Conservation (phyloP, 441 rosid genomes). For the Codiaeum variegatum region DNA sequence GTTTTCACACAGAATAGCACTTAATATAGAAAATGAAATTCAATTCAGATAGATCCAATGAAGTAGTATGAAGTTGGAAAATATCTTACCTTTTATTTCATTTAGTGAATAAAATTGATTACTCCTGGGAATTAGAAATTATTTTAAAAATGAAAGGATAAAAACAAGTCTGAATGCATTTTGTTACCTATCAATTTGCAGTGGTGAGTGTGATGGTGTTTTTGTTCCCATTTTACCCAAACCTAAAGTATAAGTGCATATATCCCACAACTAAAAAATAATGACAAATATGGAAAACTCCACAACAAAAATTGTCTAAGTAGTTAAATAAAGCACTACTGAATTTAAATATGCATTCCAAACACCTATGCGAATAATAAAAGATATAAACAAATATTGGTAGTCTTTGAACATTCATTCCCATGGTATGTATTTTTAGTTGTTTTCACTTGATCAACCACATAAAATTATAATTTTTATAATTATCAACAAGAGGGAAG, state of each 20-base stretch:
- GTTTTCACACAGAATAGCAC: neutral
- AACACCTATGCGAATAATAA: neutral
- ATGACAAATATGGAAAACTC: neutral
- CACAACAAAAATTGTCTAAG: neutral
- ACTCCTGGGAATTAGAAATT: neutral
- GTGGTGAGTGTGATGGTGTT: slow-evolving; percentile 66
- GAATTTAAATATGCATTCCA: neutral
- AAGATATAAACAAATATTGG: neutral
- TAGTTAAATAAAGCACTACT: neutral
- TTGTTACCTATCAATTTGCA: slow-evolving; percentile 45
- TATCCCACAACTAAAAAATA: slow-evolving; percentile 10
- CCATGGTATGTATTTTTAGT: neutral
- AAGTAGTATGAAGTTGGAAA: neutral
- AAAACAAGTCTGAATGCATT: slow-evolving; percentile 9
- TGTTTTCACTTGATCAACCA: too few species aligned
- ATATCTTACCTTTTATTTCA: neutral
- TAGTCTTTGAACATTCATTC: neutral
- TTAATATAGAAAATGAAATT: neutral
- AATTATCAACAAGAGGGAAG: too few species aligned
- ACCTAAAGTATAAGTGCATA: slow-evolving; percentile 43
- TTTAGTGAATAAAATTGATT: slow-evolving; percentile 5
- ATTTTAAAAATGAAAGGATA: neutral
- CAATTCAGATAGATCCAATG: neutral
- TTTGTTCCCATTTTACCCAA: slow-evolving; percentile 59
- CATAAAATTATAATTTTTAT: too few species aligned